Base-by-base conservation (phyloP, 1,284 basidiomycete genomes). In the Trichosporon asahii region DNA sequence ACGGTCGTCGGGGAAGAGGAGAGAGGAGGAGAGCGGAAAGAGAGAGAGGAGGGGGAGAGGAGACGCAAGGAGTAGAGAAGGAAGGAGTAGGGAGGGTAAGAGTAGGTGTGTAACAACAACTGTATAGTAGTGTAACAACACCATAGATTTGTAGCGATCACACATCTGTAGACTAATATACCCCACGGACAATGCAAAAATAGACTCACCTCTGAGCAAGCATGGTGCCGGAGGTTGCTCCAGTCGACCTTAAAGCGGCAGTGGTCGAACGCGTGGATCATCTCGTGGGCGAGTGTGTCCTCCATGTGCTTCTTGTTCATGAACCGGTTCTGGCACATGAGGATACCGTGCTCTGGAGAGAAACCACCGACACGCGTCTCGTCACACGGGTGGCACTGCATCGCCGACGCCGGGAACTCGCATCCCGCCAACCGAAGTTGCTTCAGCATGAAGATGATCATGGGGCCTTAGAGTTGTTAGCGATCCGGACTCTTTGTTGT, bases 261-360 rank as follows among this genome's bases (percentile, higher is more conserved):
- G 75, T 97, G 92, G 80, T 98, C 96, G 80, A 91, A 98, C 87
- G 95, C 90, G 82, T 98, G 96, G n/a, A 98, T 85, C 69, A 98
- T 89, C 79, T 99, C 96, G 78, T 99, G 96, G 18, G 93, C 88
- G 35, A 98, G 85, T 15, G 95, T 97, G 79, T 94, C 89, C 82
- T 98, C 94, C 89, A 96, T 90, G 77, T 98, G 94, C 57, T 87
- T 87, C 80, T 93, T 91, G 82, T 87, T 89, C 80, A 90, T 88
- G 76, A 94, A 91, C 64, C 90, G 87, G 60, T 93, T 91, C 74
- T 93, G 89, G 80, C 95, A 97, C 5, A 98, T 85, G 3, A 93
- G 81, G 31, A 96, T 88, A 1, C 94, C 94, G 15, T 88, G 86
- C 14, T 90, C 87, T 0, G 92, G 90, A 33, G 86, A 88, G 81